Conservation (phyloP, 805 yeast genomes). For the Ogataea siamensis region DNA sequence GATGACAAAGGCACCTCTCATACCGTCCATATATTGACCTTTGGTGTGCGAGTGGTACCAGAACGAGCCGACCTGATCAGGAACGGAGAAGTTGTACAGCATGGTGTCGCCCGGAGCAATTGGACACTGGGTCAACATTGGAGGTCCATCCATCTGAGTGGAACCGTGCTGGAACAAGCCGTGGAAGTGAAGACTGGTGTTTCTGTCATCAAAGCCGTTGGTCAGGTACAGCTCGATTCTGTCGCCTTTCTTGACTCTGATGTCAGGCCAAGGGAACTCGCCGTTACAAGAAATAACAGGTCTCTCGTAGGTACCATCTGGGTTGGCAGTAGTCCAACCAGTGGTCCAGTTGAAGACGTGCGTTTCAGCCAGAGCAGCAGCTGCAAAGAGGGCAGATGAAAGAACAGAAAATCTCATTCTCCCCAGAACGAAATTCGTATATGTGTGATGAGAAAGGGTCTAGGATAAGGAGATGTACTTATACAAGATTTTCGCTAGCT, state of each 20-base stretch:
- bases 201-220: constrained; percentile 67
- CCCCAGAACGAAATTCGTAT: constrained; percentile 13
- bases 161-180: constrained; percentile 84
- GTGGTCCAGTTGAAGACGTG: constrained; percentile 66
- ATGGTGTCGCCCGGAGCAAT: constrained; percentile 70
- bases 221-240: constrained; percentile 66
- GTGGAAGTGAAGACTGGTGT: constrained; percentile 88
- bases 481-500: neutral
- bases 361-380: constrained; percentile 40
- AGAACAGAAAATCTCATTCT: constrained; percentile 21
- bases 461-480: neutral
- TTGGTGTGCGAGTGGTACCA: constrained; percentile 97
- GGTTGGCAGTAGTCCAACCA: constrained; percentile 61
- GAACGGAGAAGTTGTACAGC: constrained; percentile 85
- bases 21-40: constrained; percentile 93
- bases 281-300: constrained; percentile 50
- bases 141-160: constrained; percentile 87
- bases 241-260: constrained; percentile 78
- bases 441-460: constrained; percentile 15
- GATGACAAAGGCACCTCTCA: constrained; percentile 76
- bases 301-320: constrained; percentile 48
- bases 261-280: constrained; percentile 81
- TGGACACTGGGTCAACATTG: constrained; percentile 86
- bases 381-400: constrained; percentile 18
- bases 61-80: constrained; percentile 80